A percentile compares a stretch with the other conserved stretches of the same genome.
Conservation (phyloP, 495 filamentous ascomycete genomes). For the Tetracladium marchalianum region DNA sequence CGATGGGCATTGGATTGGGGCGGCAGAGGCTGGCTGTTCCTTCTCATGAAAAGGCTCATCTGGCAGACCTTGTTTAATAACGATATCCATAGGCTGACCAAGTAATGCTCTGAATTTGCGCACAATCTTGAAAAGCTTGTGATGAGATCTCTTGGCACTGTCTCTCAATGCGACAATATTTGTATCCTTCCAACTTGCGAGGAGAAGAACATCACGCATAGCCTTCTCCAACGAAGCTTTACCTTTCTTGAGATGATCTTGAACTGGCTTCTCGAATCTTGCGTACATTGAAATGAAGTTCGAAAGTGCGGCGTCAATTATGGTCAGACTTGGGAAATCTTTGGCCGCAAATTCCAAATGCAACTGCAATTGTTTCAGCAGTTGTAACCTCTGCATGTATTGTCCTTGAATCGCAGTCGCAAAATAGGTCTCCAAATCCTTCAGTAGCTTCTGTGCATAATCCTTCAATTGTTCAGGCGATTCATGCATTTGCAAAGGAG, state of each 20-base stretch:
- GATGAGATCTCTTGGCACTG: constrained; percentile 80
- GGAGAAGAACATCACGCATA: constrained; percentile 75
- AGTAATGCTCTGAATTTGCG: constrained; percentile 75
- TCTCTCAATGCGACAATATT: constrained; percentile 83
- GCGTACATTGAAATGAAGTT: constrained; percentile 70
- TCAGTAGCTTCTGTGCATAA: constrained; percentile 58
- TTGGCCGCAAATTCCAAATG: constrained; percentile 47
- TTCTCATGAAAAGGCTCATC: constrained; percentile 26
- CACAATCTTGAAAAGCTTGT: constrained; percentile 84
- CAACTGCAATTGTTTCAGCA: constrained; percentile 61
- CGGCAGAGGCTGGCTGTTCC: constrained; percentile 12
- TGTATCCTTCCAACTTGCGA: constrained; percentile 94
- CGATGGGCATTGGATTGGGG: constrained; percentile 11
- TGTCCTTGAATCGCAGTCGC: constrained; percentile 67
- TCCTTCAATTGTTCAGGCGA: constrained; percentile 43
- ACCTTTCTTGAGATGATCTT: constrained; percentile 50
- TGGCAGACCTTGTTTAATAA: constrained; percentile 58
- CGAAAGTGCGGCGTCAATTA: constrained; percentile 48
- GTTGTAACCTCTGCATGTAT: constrained; percentile 56
- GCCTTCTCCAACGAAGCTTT: constrained; percentile 66
- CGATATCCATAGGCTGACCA: constrained; percentile 53
- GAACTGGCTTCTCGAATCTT: constrained; percentile 54
- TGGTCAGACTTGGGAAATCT: constrained; percentile 42
- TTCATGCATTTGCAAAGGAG: constrained; percentile 52
- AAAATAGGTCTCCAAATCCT: constrained; percentile 67